A percentile compares a stretch with the other conserved stretches of the same genome.
Conservation (phyloP, 1,284 basidiomycete genomes). For the Microbotryum silenes-acaulis region DNA sequence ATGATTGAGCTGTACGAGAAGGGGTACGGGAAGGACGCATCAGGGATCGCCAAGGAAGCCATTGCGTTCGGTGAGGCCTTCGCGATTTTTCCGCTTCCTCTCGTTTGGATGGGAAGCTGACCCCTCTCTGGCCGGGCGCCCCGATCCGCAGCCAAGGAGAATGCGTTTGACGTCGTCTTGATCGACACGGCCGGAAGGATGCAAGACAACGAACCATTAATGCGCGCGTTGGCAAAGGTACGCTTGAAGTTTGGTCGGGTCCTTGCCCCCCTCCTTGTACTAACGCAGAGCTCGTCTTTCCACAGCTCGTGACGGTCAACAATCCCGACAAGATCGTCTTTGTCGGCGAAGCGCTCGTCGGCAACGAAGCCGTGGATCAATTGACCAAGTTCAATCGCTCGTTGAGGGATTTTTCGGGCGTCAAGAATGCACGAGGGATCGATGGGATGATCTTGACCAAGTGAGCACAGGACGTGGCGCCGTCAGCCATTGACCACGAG, state of each 20-base stretch:
- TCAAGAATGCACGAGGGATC: conserved; percentile 71
- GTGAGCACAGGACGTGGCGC: conserved; percentile 12
- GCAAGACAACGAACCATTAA: conserved; percentile 98
- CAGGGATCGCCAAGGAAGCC: conserved; percentile 92
- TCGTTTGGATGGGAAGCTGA: neutral
- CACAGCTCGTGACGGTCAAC: conserved; percentile 76
- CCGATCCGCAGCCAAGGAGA: conserved; percentile 57
- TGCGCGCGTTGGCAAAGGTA: conserved; percentile 95
- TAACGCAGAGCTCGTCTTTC: neutral
- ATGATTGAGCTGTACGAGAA: conserved; percentile 88
- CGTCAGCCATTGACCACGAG: neutral
- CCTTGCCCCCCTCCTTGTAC: neutral
- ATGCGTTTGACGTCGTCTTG: conserved; percentile 85
- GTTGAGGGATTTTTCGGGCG: conserved; percentile 73
- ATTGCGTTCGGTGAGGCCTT: conserved; percentile 65
- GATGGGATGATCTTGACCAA: conserved; percentile 96
- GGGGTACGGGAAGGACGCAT: conserved; percentile 97
- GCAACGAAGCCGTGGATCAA: conserved; percentile 94
- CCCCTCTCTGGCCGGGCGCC: neutral
- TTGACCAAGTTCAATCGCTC: conserved; percentile 88
- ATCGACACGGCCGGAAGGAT: conserved; percentile 96
- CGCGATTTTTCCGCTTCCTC: neutral
- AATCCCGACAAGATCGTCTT: conserved; percentile 93
- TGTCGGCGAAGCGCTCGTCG: conserved; percentile 90
- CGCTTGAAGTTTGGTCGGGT: conserved; percentile 6